Base-by-base conservation (phyloP, 2,329 filamentous ascomycete species). In the Blumeria graminis region DNA sequence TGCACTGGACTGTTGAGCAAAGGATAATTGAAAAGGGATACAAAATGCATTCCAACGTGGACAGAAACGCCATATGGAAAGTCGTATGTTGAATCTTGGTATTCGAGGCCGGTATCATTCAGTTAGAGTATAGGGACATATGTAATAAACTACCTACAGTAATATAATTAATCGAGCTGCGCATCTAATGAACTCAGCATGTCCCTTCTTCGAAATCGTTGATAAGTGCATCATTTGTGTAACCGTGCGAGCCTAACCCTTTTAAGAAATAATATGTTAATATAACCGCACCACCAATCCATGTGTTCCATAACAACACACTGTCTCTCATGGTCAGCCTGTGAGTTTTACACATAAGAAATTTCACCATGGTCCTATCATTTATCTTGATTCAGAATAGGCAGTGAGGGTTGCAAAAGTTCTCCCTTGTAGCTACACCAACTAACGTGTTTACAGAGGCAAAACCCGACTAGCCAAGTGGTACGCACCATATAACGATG, bases 381-480 rank as follows among this genome's bases (percentile, higher is more conserved):
- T 93, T 93, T 66, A 90, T 93, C 62, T 74, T 93, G 61, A 89
- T 93, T 57, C 86, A 93, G 67, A 93, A 93, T 68, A 80, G 86
- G 63, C 87, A 94, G 85, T 90, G 70, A 50, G 72, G 65, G 13
- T 28, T 28, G 22, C 22, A 34, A 33, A 38, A 16, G 36, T 55
- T 57, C 43, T 45, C 45, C 10, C 7, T 6, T 3, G 45, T 18
- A 28, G 22, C 22, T 28, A 13, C 34, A 41, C 13, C 13, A 28
- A 13, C 48, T 55, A 52, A 59, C 62, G 11, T 45, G 8, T 18
- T 13, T 60, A 35, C 63, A 95, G 90, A 77, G 92, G 92, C 72
- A 98, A 98, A 75, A 98, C 92, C 64, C 85, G 92, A 64, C 78
- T 98, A 61, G 92, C 92, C 62, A 98, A 98, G 74, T 98, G 90